Conservation (phyloP, 352 stramenopile species). For the Blastocystis sp. region DNA sequence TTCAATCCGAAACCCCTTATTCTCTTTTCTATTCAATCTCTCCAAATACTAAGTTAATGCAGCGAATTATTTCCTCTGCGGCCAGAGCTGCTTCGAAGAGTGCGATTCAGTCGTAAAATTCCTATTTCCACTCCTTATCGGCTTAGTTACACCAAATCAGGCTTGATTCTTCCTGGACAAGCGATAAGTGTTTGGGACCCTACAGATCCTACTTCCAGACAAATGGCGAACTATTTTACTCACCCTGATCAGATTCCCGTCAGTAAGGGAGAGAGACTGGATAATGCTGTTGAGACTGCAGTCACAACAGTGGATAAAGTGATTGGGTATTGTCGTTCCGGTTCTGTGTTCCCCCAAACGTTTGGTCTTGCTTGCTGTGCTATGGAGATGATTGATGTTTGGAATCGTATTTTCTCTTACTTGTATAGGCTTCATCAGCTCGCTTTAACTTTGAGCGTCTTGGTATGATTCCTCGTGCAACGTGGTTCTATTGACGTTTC, state of each 20-base stretch:
- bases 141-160: constrained; percentile 30
- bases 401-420: background rate
- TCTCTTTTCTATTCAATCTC: background rate
- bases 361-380: constrained; percentile 98
- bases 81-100: constrained; percentile 31
- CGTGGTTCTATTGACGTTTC: constrained; percentile 61
- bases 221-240: constrained; percentile 57
- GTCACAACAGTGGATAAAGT: constrained; percentile 45
- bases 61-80: constrained; percentile 53
- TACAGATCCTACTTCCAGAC: constrained; percentile 15
- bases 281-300: constrained; percentile 7
- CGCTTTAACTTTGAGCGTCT: constrained; percentile 97
- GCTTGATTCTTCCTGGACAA: constrained; percentile 4
- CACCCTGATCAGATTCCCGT: constrained; percentile 58
- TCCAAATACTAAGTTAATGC: background rate
- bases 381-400: constrained; percentile 95
- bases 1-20: background rate
- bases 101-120: constrained; percentile 7
- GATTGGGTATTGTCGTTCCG: constrained; percentile 65
- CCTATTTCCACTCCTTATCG: background rate
- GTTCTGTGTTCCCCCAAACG: constrained; percentile 96
- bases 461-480: constrained; percentile 93
- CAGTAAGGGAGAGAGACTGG: constrained; percentile 38
- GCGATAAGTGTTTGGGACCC: constrained; percentile 15
- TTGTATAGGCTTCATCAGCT: constrained; percentile 63